Evolutionary conservation across 2,329 filamentous ascomycete species (phyloP), one percentile per base, ranked within the genome.

Genomic region (Colletotrichum sp.): DNA sequence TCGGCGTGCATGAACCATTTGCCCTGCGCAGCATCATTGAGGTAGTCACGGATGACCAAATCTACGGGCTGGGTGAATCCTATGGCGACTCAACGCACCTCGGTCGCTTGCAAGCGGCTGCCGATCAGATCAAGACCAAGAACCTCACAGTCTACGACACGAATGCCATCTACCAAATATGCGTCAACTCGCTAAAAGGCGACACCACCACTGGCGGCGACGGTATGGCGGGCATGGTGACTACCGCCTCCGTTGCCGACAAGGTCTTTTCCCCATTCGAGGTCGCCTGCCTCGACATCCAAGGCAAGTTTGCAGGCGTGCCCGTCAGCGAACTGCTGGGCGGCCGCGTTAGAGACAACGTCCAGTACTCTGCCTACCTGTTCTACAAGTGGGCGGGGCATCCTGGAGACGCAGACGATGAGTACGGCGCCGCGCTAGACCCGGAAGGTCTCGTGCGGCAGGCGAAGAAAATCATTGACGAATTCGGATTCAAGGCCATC

Each of bases 111-210:
- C 78, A 81, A 7, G 78, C 76, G 34, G 85, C 81, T 43, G 84
- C 83, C 7, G 74, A 80, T 5, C 75, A 75, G 6, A 80, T 85
- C 69, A 75, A 72, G 26, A 9, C 83, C 65, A 75, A 59, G 34
- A 43, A 80, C 1, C 68, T 83, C 7, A 77, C 83, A 4, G 77
- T 84, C 1, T 82, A 83, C 48, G 95, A 95, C 83, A 96, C 95
- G 2, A 97, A 96, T 81, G 93, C 96, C 79, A 90, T 96, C 79
- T 96, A 96, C 84, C 93, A 95, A 78, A 94, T 92, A 5, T 98
- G 97, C 81, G 89, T 95, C 85, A 93, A 96, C 71, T 94, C 94
- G 0, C 81, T 86, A 0, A 93, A 93, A 1, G 74, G 76, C 24
- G 71, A 74, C 66, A 73, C 71, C 30, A 71, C 70, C 4, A 92